Evolutionary conservation across 192 early-diverging fungal genomes (phyloP), one percentile per base, ranked within the genome.

Genomic region (Backusella liffmaniae): DNA sequence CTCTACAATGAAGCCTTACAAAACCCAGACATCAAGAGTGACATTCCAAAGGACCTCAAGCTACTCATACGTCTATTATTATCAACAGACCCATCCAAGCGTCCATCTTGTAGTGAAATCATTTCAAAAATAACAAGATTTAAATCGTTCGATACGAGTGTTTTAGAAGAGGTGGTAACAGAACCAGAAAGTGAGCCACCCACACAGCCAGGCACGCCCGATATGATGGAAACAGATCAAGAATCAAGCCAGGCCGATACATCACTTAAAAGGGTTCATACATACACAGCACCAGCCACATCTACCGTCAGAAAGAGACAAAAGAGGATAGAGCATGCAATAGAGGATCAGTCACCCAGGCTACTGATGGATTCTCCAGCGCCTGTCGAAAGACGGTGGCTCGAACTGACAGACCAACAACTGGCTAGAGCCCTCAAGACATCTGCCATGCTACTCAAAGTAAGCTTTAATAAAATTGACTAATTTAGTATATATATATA

Each of bases 91-190:
- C 83, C 89, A 12, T 82, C 83, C 1, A 86, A 83, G 21, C 86
- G 92, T 10, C 91, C 91, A 5, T 82, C 83, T 5, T 88, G 90
- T 59, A 84, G 89, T 67, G 91, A 91, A 37, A 90, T 93, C 30
- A 66, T 93, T 37, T 73, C 71, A 32, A 80, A 80, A 30, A 42
- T 84, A 18, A 51, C 53, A 8, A 41, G 66, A 10, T 51, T 81
- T 59, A 26, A 51, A 69, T 42, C 30, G 18, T 23, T 32, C 34
- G 36, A 73, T 67, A 67, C 1, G 8, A 56, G 39, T 21, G 23
- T 32, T 30, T 39, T 36, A 9, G 37, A 37, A 30, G 67, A 34
- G 13, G 29, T 53, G 6, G 1, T 34, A 12, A 30, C 21, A 30
- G 51, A 9, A 9, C 21, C 59, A 44, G 34, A 76, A 26, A 35